A percentile compares a stretch with the other conserved stretches of the same genome.
Conservation (phyloP, 352 stramenopile species). For the Phytophthora fragariae region DNA sequence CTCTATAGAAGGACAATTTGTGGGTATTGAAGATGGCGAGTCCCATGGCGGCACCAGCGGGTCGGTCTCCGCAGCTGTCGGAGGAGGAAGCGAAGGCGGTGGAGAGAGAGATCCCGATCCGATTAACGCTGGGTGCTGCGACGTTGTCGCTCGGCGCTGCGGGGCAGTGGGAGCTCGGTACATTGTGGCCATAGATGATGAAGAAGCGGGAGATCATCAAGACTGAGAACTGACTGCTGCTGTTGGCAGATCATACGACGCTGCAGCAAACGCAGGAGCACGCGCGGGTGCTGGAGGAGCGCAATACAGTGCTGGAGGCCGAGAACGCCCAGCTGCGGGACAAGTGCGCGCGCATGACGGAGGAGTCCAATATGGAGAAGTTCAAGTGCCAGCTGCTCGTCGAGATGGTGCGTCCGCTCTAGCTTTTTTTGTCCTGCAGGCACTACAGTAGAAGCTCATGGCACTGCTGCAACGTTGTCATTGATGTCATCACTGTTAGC, state of each 20-base stretch:
- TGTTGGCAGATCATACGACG: constrained; percentile 60
- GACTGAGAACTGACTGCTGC: background rate
- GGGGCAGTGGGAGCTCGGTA: constrained; percentile 79
- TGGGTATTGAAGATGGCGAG: constrained; percentile 26
- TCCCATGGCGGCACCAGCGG: constrained; percentile 6
- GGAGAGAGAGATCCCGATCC: constrained; percentile 70
- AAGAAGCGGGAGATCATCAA: background rate
- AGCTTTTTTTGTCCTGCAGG: background rate
- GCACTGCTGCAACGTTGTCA: background rate
- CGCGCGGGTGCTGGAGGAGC: constrained; percentile 44
- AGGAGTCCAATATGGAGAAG: constrained; percentile 90
- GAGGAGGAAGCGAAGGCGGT: constrained; percentile 29
- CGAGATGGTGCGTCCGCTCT: constrained; percentile 68
- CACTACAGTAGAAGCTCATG: background rate
- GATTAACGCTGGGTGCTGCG: constrained; percentile 60
- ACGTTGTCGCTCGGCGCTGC: constrained; percentile 51
- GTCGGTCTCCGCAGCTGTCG: constrained; percentile 4
- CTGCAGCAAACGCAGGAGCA: constrained; percentile 54
- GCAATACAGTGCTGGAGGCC: constrained; percentile 55
- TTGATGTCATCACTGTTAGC: constrained; percentile 37
- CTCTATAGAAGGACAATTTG: too few species aligned
- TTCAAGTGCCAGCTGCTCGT: constrained; percentile 90
- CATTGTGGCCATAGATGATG: background rate
- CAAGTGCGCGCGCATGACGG: constrained; percentile 62
- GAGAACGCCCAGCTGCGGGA: constrained; percentile 74